phyloP scores from a whole-genome alignment of 495 filamentous ascomycete genomes.

The Talaromyces borbonicus region DNA sequence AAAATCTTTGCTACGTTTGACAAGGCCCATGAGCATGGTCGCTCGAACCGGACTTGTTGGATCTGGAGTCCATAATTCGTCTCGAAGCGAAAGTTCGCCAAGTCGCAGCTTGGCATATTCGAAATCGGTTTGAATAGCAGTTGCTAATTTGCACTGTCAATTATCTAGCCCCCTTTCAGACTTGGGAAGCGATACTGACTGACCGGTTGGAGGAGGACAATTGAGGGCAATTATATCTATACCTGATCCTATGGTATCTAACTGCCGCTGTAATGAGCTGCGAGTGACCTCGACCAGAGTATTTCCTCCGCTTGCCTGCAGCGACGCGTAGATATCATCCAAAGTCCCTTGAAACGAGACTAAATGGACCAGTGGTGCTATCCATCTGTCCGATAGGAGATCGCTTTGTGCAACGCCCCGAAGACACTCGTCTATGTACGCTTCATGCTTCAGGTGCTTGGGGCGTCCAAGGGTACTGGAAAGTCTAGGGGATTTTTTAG shows the following conservation, averaged over 20 bases:
- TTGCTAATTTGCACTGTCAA: constrained; percentile 8
- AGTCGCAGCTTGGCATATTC: constrained; percentile 12
- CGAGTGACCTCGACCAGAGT: constrained; percentile 7
- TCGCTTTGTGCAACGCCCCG: constrained; percentile 3
- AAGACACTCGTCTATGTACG: constrained; percentile 8
- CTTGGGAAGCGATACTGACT: neutral
- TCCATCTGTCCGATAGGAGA: constrained; percentile 12
- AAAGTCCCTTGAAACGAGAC: constrained; percentile 12
- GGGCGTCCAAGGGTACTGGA: constrained; percentile 10
- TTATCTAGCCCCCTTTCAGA: neutral
- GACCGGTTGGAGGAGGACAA: constrained; percentile 11
- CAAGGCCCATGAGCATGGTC: constrained; percentile 10
- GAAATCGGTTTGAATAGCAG: constrained; percentile 12
- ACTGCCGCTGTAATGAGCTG: constrained; percentile 11
- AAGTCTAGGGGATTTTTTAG: constrained; percentile 7
- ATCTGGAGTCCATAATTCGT: constrained; percentile 13
- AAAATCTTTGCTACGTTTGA: constrained; percentile 12
- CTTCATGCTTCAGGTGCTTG: constrained; percentile 10
- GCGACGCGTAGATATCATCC: constrained; percentile 11
- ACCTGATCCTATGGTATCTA: constrained; percentile 10
- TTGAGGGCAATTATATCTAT: constrained; percentile 8
- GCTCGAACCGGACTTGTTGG: constrained; percentile 7
- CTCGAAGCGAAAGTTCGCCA: constrained; percentile 11
- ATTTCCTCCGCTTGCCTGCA: constrained; percentile 11
- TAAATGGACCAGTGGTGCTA: constrained; percentile 12